Percentiles rank a stretch among this genome's conserved stretches.
Evolutionary conservation across 805 yeast species (phyloP).

Genomic region (Groenewaldozyma tartarivorans): DNA sequence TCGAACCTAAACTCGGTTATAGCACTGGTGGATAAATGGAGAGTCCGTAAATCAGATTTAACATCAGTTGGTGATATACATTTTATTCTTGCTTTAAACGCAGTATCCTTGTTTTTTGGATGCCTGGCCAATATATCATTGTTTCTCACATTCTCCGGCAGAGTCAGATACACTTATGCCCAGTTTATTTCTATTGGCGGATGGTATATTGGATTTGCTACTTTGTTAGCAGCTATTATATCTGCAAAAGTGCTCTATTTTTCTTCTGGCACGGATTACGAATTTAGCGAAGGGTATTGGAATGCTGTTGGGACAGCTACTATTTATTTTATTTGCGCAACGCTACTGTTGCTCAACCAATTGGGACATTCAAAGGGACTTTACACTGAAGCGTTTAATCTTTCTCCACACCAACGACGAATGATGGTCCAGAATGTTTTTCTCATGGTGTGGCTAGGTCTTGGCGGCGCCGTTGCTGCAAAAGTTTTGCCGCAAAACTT

Average conservation of each 20-base stretch:
- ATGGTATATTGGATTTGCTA: constrained; percentile 50
- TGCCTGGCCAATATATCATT: constrained; percentile 59
- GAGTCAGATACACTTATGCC: constrained; percentile 45
- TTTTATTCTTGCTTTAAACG: constrained; percentile 47
- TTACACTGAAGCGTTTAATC: constrained; percentile 64
- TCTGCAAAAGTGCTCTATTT: constrained; percentile 29
- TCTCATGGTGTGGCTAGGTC: constrained; percentile 57
- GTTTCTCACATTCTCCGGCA: constrained; percentile 55
- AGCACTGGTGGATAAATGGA: constrained; percentile 66
- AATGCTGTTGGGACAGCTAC: constrained; percentile 58
- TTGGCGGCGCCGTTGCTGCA: constrained; percentile 58
- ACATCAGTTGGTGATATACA: constrained; percentile 24
- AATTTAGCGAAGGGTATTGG: constrained; percentile 60
- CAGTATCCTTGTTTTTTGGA: constrained; percentile 56
- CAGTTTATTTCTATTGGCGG: constrained; percentile 54
- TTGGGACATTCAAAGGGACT: constrained; percentile 48
- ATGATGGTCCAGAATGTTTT: constrained; percentile 63
- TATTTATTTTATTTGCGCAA: constrained; percentile 50
- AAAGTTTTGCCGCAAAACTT: constrained; percentile 38
- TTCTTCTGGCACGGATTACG: constrained; percentile 15
- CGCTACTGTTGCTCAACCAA: constrained; percentile 46
- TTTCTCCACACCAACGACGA: constrained; percentile 57
- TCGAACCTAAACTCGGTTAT: constrained; percentile 66
- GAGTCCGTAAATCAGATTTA: constrained; percentile 25
- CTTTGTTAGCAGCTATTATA: constrained; percentile 43